Conservation (phyloP, 495 filamentous ascomycete genomes). For the Hyaloscypha variabilis region DNA sequence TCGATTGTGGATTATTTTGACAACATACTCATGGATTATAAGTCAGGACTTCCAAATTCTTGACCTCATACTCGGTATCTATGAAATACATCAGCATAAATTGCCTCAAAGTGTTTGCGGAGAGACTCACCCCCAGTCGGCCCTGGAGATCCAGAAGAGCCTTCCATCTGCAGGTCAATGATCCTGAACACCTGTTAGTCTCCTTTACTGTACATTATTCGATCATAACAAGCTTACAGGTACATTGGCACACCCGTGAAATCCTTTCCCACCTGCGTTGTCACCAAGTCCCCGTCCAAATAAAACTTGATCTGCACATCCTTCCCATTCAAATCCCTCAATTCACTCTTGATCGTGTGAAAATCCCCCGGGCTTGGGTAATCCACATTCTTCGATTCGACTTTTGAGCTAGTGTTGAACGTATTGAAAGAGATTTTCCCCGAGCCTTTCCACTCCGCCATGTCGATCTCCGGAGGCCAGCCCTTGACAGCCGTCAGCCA, state of each 20-base stretch:
- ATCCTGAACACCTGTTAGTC: constrained; percentile 35
- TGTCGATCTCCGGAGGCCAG: constrained; percentile 67
- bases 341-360: constrained; percentile 52
- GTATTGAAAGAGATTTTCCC: constrained; percentile 64
- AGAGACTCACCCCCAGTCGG: constrained; percentile 27
- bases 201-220: not conserved
- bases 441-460: constrained; percentile 66
- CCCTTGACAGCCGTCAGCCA: constrained; percentile 63
- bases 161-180: constrained; percentile 53
- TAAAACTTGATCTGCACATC: constrained; percentile 57
- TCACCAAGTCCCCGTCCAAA: constrained; percentile 50
- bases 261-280: constrained; percentile 53
- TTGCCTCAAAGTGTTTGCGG: too few relatives aligned
- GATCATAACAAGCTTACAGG: constrained; percentile 36
- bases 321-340: constrained; percentile 54
- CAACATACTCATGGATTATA: not conserved
- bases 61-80: not conserved
- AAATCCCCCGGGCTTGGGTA: constrained; percentile 51
- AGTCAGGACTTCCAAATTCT: not conserved
- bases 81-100: too few relatives aligned
- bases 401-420: constrained; percentile 55
- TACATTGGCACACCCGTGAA: constrained; percentile 52
- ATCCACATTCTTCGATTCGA: constrained; percentile 47
- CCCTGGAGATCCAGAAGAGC: constrained; percentile 49
- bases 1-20: too few relatives aligned